Percentiles rank a stretch among this genome's conserved stretches.
phyloP scores from a whole-genome alignment of 148 eudicot genomes.

The Simmondsia chinensis region DNA sequence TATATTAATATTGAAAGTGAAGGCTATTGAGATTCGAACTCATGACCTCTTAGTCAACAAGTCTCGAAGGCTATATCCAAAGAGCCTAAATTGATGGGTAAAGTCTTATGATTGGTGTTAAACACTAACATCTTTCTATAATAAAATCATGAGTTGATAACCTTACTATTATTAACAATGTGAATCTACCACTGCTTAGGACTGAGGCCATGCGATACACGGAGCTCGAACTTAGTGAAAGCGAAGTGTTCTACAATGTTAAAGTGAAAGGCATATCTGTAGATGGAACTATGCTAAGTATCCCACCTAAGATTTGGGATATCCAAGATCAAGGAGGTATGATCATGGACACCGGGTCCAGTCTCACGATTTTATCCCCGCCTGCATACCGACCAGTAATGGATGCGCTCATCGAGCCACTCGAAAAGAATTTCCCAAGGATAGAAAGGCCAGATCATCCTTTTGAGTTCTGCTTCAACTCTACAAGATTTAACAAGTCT shows the following conservation, averaged over 20 bases:
- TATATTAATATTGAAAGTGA: too few relatives aligned
- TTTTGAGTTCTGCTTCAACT: constrained; percentile 35
- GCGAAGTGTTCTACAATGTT: constrained; percentile 16
- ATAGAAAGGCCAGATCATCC: constrained; percentile 2
- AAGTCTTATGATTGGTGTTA: too few relatives aligned
- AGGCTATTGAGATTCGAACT: too few relatives aligned
- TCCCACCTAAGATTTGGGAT: constrained; percentile 27
- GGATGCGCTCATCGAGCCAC: constrained; percentile 13
- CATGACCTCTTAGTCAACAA: too few relatives aligned
- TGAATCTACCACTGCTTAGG: too few relatives aligned
- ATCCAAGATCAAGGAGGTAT: constrained; percentile 23
- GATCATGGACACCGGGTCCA: constrained; percentile 23
- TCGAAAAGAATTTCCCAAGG: constrained; percentile 9
- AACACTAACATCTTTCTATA: too few relatives aligned
- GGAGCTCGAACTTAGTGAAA: constrained; percentile 8
- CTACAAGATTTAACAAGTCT: constrained; percentile 13
- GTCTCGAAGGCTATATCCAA: too few relatives aligned
- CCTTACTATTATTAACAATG: too few relatives aligned
- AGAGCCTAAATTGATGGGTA: too few relatives aligned
- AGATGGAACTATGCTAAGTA: constrained; percentile 19
- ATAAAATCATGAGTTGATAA: too few relatives aligned
- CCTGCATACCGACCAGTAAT: constrained; percentile 31
- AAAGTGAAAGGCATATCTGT: constrained; percentile 31
- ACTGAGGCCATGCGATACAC: constrained; percentile 24
- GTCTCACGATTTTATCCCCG: constrained; percentile 11